Evolutionary conservation across 1,139 yeast genomes (phyloP), one percentile per base, ranked within the genome.

Genomic region (Pichia inconspicua): DNA sequence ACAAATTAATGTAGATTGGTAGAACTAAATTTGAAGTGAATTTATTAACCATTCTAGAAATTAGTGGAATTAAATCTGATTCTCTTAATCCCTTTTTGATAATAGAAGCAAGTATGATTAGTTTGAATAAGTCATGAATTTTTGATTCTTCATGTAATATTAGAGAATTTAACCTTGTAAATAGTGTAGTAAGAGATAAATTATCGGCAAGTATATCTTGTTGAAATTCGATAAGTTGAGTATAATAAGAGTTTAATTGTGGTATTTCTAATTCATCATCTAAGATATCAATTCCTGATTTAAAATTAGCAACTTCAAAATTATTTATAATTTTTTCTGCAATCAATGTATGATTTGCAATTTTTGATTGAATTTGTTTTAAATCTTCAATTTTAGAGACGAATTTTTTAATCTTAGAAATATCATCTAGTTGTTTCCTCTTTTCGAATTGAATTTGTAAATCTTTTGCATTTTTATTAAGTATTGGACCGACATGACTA

Each of bases 271-370:
- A 14, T n/a, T 37, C 27, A 25, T 50, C 42, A 40, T 51, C 54
- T 12, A 51, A 60, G 14, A 55, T 52, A 19, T 69, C 60, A 4
- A 66, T 47, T 5, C 48, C 63, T 11, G 46, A 28, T 14, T 15
- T 47, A 37, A 19, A 40, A 31, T 32, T 36, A 19, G 14, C 17
- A 5, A 41, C 75, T 11, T 48, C 46, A 15, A 87, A 81, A 37
- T 69, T 68, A 14, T 69, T 65, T 62, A 90, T 69, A 2, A 88
- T 72, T 25, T 71, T 72, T 57, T 89, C 95, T 4, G 95, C 86
- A 27, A 92, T 68, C 4, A 70, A 69, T 0, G 97, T 89, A 61
- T 89, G 96, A 52, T 80, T 77, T 50, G 85, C 78, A 32, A 92
- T 74, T 53, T 78, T 69, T 42, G 76, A 81, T 60, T 89, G 96